Base-by-base conservation (phyloP, 148 eudicot species). In the Camellia granthamiana region DNA sequence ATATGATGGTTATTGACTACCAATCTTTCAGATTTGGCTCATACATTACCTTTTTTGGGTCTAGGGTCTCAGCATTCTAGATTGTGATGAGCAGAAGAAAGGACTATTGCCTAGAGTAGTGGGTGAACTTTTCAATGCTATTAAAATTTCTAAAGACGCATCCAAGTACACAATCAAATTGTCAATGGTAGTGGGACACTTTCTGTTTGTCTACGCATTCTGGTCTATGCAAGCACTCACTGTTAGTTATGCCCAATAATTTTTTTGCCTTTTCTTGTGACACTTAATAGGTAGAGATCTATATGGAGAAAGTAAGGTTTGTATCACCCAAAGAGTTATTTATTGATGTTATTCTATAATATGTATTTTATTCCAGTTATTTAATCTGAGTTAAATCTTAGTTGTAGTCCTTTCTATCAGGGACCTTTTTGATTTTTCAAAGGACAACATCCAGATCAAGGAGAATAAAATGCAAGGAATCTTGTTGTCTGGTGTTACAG, bases 271-370 rank as follows among this genome's bases (percentile, higher is more conserved):
- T 66, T 75, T 66, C 19, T n/a, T 47, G 72, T 21, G 67, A 42
- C 43, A 12, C 72, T 47, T 83, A 66, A 66, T 89, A 95, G 98
- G 97, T 93, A 56, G 98, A 95, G 89, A 93, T 95, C 74, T 95
- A 93, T 79, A 90, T 95, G 98, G 98, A 95, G 88, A 95, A 87
- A 89, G 92, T 95, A 80, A 95, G 98, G 98, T 95, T 78, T 77
- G 97, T 86, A 72, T 81, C 69, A 74, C 62, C 73, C 49, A 42
- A 68, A 46, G 38, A 46, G 52, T 41, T 64, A 65, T 14, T 67
- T 55, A 44, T 59, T 23, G 30, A 23, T 23, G 30, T 23, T 23
- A 23, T 23, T 23, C 30, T 23, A 23, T 23, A 23, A 23, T 23
- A 23, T 72, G 23, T 23, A 54, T 68, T 52, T 5, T 23, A 47